A percentile compares a stretch with the other conserved stretches of the same genome.
Evolutionary conservation across 106 monocot genomes (phyloP).

Genomic region (Platanthera guangdongensis): DNA sequence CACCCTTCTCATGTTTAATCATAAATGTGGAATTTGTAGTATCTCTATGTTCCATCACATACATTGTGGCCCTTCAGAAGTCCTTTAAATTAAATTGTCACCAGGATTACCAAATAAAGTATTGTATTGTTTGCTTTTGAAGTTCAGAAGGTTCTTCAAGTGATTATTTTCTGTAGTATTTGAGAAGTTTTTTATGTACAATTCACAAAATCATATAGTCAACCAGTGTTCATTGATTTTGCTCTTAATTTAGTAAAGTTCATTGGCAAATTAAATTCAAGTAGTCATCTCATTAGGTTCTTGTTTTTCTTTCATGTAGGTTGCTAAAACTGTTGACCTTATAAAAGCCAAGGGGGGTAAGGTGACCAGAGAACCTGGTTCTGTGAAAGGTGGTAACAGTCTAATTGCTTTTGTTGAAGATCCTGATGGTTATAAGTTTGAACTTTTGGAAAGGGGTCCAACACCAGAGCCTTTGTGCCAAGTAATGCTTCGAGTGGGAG

Average conservation of each 20-base stretch:
- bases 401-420: conserved; percentile 88
- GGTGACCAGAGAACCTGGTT: conserved; percentile 80
- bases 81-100: neutral
- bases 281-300: conserved; percentile 1
- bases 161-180: neutral
- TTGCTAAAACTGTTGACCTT: conserved; percentile 62
- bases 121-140: neutral
- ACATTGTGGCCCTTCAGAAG: neutral
- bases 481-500: conserved; percentile 88
- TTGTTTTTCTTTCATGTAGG: conserved; percentile 20
- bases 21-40: neutral
- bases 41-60: neutral
- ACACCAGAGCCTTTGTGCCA: conserved; percentile 86
- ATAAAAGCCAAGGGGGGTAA: conserved; percentile 88
- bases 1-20: neutral
- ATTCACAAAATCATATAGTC: neutral
- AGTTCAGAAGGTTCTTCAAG: neutral
- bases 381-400: conserved; percentile 68
- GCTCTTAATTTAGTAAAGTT: neutral
- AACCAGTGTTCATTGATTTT: neutral
- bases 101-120: neutral
- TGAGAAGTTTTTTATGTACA: neutral
- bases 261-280: neutral
- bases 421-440: conserved; percentile 92
- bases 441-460: conserved; percentile 68